These are phyloP conservation scores for Oropetium thomaeum DNA, from an alignment of 176 grass and related monocot genomes.

Conservation along the genomic window DNA sequence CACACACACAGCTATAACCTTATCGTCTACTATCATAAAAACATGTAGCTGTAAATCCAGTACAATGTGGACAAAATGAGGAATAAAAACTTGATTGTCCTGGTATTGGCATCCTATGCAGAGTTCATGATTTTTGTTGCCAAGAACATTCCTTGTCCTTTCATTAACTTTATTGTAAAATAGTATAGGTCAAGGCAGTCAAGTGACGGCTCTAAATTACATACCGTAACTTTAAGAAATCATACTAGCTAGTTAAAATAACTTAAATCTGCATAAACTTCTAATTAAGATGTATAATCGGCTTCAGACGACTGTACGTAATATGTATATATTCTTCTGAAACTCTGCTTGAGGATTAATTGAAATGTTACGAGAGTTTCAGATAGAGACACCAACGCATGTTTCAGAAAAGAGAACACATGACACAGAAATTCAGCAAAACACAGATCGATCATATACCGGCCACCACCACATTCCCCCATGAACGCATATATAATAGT, in stretches of 20 bases:
- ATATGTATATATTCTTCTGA: background rate
- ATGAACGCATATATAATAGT: background rate
- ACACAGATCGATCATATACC: background rate
- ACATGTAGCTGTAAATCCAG: background rate
- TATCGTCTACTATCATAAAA: constrained; percentile 3
- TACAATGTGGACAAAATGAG: background rate
- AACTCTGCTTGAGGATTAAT: background rate
- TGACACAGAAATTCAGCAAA: constrained; percentile 18
- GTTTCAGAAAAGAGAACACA: constrained; percentile 1
- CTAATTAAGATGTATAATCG: background rate
- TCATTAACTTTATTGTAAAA: background rate
- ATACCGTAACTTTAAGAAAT: background rate
- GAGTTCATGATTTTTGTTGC: background rate
- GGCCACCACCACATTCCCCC: background rate
- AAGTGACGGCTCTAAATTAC: background rate
- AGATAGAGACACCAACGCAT: constrained; percentile 14
- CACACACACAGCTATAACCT: background rate
- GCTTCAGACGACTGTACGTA: too few relatives aligned
- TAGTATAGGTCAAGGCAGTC: background rate
- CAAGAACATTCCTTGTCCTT: background rate
- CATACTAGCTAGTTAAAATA: background rate
- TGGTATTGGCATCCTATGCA: background rate
- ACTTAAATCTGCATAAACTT: background rate
- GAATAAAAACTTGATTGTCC: background rate
- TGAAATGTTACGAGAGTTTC: background rate